Percentiles rank a stretch among this genome's conserved stretches.
phyloP scores from a whole-genome alignment of 2,329 filamentous ascomycete genomes.

The Diaporthe citriasiana region DNA sequence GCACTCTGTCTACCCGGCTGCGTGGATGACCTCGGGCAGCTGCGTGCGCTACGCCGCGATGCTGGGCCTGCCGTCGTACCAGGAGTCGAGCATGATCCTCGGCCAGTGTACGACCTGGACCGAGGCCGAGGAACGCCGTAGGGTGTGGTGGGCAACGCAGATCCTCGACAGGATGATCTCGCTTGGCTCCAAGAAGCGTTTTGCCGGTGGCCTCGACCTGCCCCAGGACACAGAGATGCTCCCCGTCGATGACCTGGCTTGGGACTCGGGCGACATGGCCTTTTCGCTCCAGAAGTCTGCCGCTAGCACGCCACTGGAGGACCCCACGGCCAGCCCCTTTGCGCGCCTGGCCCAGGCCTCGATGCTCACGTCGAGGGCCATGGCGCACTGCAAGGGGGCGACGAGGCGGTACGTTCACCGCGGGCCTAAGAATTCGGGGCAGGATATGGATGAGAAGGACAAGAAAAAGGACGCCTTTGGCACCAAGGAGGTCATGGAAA shows the following conservation, averaged over 20 bases:
- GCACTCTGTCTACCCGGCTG: slow-evolving; percentile 64
- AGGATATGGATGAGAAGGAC: neutral
- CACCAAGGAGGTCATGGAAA: slow-evolving; percentile 40
- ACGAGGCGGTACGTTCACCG: slow-evolving; percentile 24
- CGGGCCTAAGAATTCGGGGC: neutral
- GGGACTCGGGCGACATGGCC: slow-evolving; percentile 56
- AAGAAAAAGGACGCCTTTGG: slow-evolving; percentile 42
- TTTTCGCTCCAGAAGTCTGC: slow-evolving; percentile 50
- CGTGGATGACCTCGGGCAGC: slow-evolving; percentile 62
- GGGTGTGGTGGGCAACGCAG: slow-evolving; percentile 65
- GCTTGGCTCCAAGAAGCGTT: slow-evolving; percentile 48
- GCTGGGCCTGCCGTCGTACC: slow-evolving; percentile 57
- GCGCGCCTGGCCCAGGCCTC: slow-evolving; percentile 62
- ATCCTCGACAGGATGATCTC: slow-evolving; percentile 57
- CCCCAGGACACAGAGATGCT: slow-evolving; percentile 48
- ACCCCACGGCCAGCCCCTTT: slow-evolving; percentile 61
- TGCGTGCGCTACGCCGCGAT: slow-evolving; percentile 61
- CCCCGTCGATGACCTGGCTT: slow-evolving; percentile 56
- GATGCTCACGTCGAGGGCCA: slow-evolving; percentile 53
- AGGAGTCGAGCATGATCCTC: slow-evolving; percentile 55
- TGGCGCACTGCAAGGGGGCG: slow-evolving; percentile 49
- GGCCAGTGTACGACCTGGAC: slow-evolving; percentile 58
- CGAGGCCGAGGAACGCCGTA: slow-evolving; percentile 60
- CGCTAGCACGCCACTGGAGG: slow-evolving; percentile 59
- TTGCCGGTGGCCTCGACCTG: slow-evolving; percentile 41